Base-by-base conservation (phyloP, 352 stramenopile genomes). In the Phytophthora sansomeana region DNA sequence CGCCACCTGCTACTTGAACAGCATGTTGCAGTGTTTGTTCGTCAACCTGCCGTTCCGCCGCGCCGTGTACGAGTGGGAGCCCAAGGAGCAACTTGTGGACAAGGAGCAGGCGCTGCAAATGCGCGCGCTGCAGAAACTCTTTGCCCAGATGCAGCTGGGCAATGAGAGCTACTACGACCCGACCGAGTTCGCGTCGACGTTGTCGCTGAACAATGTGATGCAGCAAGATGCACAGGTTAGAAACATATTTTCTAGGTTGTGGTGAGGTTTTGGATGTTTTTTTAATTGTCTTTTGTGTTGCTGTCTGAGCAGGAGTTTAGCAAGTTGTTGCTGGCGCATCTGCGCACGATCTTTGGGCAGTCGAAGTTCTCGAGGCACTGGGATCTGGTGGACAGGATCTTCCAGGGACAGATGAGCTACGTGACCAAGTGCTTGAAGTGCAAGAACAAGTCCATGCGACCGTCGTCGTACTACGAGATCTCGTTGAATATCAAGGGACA, bases 1-100 rank as follows among this genome's bases (percentile, higher is more conserved):
- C 1, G 89, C 89, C n/a, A 96, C 89, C 24, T 96, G 89, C 61
- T 96, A 96, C 63, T 56, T 96, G 30, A 95, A 94, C 72, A 95
- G 87, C 51, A 92, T 96, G 85, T 74, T 96, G 26, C 89, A 96
- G 71, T 88, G 79, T 39, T 56, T 96, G 28, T 96, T 93, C 66
- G 81, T 86, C 30, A 92, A 89, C 33, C 39, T 80, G 11, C 61
- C 74, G 29, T 92, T 97, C 67, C 84, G 90, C 19, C 68, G 81
- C 5, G 85, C 85, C 0, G 83, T 96, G 43, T 95, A 92, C 59
- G 74, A 90, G 42, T 96, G 88, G 88, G 72, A 85, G 55, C 87
- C 88, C 7, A 90, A 92, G 53, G 41, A 78, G 26, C 72, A 77
- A 42, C 59, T 66, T 16, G 68, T 75, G 30, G 77, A 60, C 44